phyloP scores from a whole-genome alignment of 1,284 basidiomycete species.

The Cerrena zonata region DNA sequence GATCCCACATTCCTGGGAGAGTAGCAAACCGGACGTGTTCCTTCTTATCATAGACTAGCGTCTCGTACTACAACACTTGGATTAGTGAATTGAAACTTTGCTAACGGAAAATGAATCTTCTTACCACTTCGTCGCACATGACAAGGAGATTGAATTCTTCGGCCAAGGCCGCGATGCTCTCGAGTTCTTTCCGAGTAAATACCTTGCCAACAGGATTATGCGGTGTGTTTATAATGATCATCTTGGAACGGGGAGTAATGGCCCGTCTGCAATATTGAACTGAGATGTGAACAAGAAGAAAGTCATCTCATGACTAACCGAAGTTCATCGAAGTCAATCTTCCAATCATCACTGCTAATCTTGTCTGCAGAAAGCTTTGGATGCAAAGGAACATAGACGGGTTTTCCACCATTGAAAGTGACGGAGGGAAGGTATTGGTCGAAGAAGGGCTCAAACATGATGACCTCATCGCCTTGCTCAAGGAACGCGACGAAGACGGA shows the following conservation, averaged over 20 bases:
- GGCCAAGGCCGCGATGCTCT: conserved; percentile 78
- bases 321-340: conserved; percentile 79
- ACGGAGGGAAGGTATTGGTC: conserved; percentile 93
- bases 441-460: conserved; percentile 97
- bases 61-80: conserved; percentile 72
- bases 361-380: conserved; percentile 62
- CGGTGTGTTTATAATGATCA: conserved; percentile 91
- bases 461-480: conserved; percentile 90
- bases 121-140: conserved; percentile 92
- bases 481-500: conserved; percentile 85
- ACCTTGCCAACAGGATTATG: conserved; percentile 97
- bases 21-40: conserved; percentile 89
- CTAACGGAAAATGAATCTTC: conserved; percentile 24
- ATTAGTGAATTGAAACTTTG: conserved; percentile 1
- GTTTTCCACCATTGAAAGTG: conserved; percentile 87
- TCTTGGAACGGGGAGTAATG: conserved; percentile 82
- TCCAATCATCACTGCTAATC: conserved; percentile 78
- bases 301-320: too few relatives aligned
- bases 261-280: conserved; percentile 47
- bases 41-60: conserved; percentile 81
- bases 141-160: conserved; percentile 91
- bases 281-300: too few relatives aligned
- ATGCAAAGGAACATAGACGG: conserved; percentile 91
- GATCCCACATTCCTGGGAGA: conserved; percentile 97
- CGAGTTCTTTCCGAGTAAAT: conserved; percentile 79